Evolutionary conservation across 2,329 filamentous ascomycete species (phyloP).

Genomic region (Xylaria polymorpha): DNA sequence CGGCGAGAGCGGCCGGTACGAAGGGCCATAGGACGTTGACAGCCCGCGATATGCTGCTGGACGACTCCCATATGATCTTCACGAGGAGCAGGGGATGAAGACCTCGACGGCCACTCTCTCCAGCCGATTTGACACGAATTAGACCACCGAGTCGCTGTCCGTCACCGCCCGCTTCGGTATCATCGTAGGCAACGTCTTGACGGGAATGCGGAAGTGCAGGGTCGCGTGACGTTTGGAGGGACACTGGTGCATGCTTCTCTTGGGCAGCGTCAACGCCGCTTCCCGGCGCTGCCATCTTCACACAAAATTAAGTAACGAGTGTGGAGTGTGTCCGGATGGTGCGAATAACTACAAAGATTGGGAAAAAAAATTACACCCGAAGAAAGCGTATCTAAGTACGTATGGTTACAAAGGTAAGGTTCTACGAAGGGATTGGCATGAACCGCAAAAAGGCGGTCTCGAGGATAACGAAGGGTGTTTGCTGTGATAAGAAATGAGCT

Average conservation of each 20-base stretch:
- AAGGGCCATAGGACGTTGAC: slow-evolving; percentile 81
- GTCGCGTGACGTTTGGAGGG: slow-evolving; percentile 40
- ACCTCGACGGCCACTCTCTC: slow-evolving; percentile 76
- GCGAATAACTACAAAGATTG: neutral
- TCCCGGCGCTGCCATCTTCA: slow-evolving; percentile 25
- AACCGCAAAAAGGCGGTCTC: neutral
- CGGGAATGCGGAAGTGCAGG: slow-evolving; percentile 45
- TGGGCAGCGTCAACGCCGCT: slow-evolving; percentile 28
- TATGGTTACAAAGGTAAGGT: neutral
- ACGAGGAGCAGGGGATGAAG: slow-evolving; percentile 73
- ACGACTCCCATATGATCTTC: slow-evolving; percentile 71
- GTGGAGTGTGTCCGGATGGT: neutral
- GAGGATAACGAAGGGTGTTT: neutral
- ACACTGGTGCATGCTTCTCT: slow-evolving; percentile 39
- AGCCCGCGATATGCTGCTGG: slow-evolving; percentile 69
- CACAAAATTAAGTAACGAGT: slow-evolving; percentile 1
- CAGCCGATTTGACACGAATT: slow-evolving; percentile 54
- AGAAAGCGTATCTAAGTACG: neutral
- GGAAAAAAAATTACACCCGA: neutral
- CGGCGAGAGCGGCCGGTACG: slow-evolving; percentile 76
- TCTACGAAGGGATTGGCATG: neutral
- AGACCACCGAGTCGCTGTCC: slow-evolving; percentile 26
- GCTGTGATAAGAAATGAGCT: neutral
- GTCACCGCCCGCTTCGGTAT: slow-evolving; percentile 26
- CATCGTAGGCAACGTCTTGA: slow-evolving; percentile 36